Evolutionary conservation across 768 basidiomycete species (phyloP).

Genomic region (Kwoniella bestiolae): DNA sequence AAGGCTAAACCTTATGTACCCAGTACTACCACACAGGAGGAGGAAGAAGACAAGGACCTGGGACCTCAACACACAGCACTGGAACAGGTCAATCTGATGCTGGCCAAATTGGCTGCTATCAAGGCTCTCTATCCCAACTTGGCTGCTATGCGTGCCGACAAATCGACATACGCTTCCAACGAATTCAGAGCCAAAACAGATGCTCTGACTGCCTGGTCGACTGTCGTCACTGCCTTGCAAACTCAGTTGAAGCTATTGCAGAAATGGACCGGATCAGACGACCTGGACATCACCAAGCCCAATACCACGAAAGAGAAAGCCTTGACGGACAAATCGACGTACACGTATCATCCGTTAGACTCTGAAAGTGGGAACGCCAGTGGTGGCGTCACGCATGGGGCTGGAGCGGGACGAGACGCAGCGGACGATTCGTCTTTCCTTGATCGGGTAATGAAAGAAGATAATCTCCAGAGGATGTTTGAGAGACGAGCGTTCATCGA

Average conservation of each 20-base stretch:
- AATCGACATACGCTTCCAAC: slow-evolving; percentile 68
- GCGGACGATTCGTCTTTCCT: slow-evolving; percentile 83
- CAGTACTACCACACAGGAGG: slow-evolving; percentile 5
- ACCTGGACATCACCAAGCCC: slow-evolving; percentile 82
- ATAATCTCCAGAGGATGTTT: slow-evolving; percentile 91
- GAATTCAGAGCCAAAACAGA: slow-evolving; percentile 82
- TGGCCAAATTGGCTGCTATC: slow-evolving; percentile 77
- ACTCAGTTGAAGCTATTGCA: slow-evolving; percentile 78
- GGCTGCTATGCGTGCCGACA: slow-evolving; percentile 77
- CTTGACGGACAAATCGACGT: slow-evolving; percentile 38
- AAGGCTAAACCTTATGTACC: slow-evolving; percentile 59
- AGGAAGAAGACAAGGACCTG: slow-evolving; percentile 19
- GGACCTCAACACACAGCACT: slow-evolving; percentile 53
- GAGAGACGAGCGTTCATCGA: slow-evolving; percentile 72
- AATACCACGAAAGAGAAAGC: slow-evolving; percentile 67
- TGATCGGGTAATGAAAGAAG: slow-evolving; percentile 91
- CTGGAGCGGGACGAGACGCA: slow-evolving; percentile 34
- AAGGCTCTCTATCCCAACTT: slow-evolving; percentile 85
- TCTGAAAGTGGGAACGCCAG: slow-evolving; percentile 31
- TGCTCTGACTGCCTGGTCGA: slow-evolving; percentile 88
- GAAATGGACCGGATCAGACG: slow-evolving; percentile 92
- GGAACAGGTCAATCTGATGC: slow-evolving; percentile 59
- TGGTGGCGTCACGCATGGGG: no score
- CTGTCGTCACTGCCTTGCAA: slow-evolving; percentile 81
- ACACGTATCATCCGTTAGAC: slow-evolving; percentile 48